A percentile compares a stretch with the other conserved stretches of the same genome.
Conservation (phyloP, 345 rosid genomes). For the Eutrema heterophyllum region DNA sequence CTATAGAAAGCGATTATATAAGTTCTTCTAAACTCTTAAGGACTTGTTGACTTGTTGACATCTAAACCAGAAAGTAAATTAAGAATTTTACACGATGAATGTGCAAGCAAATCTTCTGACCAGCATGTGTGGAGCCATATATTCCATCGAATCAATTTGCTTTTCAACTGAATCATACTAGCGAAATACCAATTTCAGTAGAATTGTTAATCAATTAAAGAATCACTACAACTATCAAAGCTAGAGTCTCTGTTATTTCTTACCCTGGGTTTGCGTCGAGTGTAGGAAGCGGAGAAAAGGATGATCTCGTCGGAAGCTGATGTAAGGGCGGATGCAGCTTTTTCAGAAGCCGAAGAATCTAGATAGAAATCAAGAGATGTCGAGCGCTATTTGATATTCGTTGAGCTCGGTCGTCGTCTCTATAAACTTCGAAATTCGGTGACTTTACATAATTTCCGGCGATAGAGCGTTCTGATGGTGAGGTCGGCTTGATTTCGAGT, state of each 20-base stretch:
- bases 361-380: not conserved
- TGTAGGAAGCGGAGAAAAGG: constrained; percentile 62
- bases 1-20: too few species aligned
- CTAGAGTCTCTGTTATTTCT: not conserved
- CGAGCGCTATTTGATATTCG: too few species aligned
- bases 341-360: constrained; percentile 32
- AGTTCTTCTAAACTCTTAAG: too few species aligned
- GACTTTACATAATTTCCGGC: too few species aligned
- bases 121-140: constrained; percentile 89
- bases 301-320: constrained; percentile 53
- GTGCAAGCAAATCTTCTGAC: constrained; percentile 94
- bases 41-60: not conserved
- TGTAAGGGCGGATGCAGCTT: not conserved
- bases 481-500: too few species aligned
- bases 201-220: too few species aligned
- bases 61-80: not conserved
- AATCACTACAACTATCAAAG: too few species aligned
- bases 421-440: too few species aligned
- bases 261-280: constrained; percentile 74
- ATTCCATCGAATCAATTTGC: constrained; percentile 24
- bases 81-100: constrained; percentile 59
- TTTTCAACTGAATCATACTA: too few species aligned
- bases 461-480: too few species aligned
- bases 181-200: too few species aligned
- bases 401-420: too few species aligned